Base-by-base conservation (phyloP, 441 rosid species). In the Lepidium campestre region DNA sequence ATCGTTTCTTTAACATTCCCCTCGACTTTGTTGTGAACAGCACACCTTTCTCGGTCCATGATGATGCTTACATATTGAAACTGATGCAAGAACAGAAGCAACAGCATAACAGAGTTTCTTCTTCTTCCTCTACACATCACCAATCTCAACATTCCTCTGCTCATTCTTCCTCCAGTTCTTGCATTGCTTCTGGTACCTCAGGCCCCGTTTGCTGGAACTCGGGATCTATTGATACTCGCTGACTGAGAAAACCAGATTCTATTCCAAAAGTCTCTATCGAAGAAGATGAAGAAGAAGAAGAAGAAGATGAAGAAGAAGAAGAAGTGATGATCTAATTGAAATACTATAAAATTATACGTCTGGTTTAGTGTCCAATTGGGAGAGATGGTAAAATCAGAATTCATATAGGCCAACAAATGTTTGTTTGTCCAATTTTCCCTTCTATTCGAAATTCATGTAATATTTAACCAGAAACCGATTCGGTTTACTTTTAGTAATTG, bases 91-190 rank as follows among this genome's bases (percentile, higher is more conserved):
- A 58, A 29, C 74, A 73, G 57, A 65, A 79, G 66, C 77, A 54
- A 32, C 60, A 57, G 1, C 74, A 60, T 20, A 74, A 64, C 50
- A 61, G 64, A 71, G 55, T 73, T 13, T 73, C 68, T 54, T 67
- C 77, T 13, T 62, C 72, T 0, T 67, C 76, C 1, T 72, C 76
- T 12, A 72, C 76, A 41, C 61, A 68, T 20, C 48, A 46, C 7
- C 47, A 57, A 17, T 74, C 75, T 19, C 79, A 50, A 55, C 37
- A 60, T 56, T 63, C 75, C 32, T 75, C 77, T 7, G 66, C 78
- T 40, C 80, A 59, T 61, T 79, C 75, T 25, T 77, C 78, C 50
- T 77, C 77, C 12, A 75, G 78, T 53, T 81, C 80, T 67, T 75
- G 73, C 62, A 72, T 79, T 56, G 77, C 77, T 52, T 59, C 78